phyloP scores from a whole-genome alignment of 2,329 filamentous ascomycete genomes.

The Dactylellina parvicollis region DNA sequence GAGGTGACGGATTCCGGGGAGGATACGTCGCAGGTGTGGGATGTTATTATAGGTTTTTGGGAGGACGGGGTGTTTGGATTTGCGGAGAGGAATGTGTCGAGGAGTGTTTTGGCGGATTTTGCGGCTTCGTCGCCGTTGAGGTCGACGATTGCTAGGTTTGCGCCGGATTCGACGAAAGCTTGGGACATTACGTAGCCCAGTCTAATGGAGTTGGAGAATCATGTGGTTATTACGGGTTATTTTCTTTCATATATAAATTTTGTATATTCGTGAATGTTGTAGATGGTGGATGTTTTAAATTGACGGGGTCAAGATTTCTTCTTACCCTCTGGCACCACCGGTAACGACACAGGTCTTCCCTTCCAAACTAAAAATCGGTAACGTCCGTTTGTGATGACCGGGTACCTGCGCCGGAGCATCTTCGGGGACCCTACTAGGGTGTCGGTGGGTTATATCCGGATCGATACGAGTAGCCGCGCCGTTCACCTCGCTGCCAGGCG shows the following conservation, averaged over 20 bases:
- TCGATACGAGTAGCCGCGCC: conserved; percentile 33
- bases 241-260: not conserved
- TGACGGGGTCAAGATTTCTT: no score
- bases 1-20: conserved; percentile 79
- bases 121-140: conserved; percentile 89
- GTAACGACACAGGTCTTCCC: conserved; percentile 85
- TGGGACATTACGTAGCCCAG: conserved; percentile 93
- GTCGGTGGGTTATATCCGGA: conserved; percentile 33
- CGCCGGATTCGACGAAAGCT: conserved; percentile 86
- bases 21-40: conserved; percentile 88
- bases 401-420: conserved; percentile 26
- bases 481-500: conserved; percentile 15
- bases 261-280: not conserved
- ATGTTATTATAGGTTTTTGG: conserved; percentile 82
- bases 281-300: no score
- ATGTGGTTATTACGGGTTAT: conserved; percentile 4
- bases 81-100: conserved; percentile 85
- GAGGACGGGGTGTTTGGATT: conserved; percentile 69
- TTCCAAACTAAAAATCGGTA: conserved; percentile 86
- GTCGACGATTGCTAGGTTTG: conserved; percentile 90
- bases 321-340: conserved; percentile 80
- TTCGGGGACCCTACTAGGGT: conserved; percentile 21
- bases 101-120: conserved; percentile 76
- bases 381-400: conserved; percentile 72
- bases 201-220: conserved; percentile 7